Percentiles rank a stretch among this genome's conserved stretches.
Evolutionary conservation across 2,329 filamentous ascomycete species (phyloP).

Genomic region (Sclerotinia glacialis): DNA sequence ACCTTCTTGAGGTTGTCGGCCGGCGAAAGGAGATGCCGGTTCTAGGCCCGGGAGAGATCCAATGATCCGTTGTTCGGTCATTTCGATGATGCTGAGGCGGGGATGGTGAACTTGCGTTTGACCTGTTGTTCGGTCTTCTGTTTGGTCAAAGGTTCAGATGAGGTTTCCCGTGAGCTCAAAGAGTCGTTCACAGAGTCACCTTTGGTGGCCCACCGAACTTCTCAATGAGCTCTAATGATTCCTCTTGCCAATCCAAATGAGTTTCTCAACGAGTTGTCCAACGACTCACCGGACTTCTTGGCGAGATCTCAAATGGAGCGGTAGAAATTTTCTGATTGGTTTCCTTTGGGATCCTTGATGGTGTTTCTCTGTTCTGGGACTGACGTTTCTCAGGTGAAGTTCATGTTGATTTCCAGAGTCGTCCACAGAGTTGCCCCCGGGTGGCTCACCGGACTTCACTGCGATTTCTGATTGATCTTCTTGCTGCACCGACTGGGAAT

Average conservation of each 20-base stretch:
- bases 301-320: background rate
- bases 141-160: slow-evolving; percentile 2
- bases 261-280: slow-evolving; percentile 1
- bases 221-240: background rate
- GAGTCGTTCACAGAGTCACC: background rate
- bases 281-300: background rate
- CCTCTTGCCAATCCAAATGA: slow-evolving; percentile 8
- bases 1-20: background rate
- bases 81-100: slow-evolving; percentile 16
- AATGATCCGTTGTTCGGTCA: slow-evolving; percentile 19
- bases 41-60: slow-evolving; percentile 6
- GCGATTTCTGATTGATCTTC: slow-evolving; percentile 11
- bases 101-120: slow-evolving; percentile 18
- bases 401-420: slow-evolving; percentile 7
- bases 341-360: slow-evolving; percentile 12
- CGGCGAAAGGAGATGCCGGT: background rate
- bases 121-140: slow-evolving; percentile 18
- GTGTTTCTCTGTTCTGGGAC: slow-evolving; percentile 10
- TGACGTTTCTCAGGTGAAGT: slow-evolving; percentile 7
- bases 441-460: background rate
- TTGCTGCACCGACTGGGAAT: slow-evolving; percentile 10
- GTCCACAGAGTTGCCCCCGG: background rate
- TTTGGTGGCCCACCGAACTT: background rate
- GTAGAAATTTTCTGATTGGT: background rate
- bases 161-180: slow-evolving; percentile 3